Percentiles rank a stretch among this genome's conserved stretches.
These are phyloP conservation scores for Gaertneriomyces semiglobifer DNA, from an alignment of 192 early-diverging fungal genomes.

Conservation along the genomic window DNA sequence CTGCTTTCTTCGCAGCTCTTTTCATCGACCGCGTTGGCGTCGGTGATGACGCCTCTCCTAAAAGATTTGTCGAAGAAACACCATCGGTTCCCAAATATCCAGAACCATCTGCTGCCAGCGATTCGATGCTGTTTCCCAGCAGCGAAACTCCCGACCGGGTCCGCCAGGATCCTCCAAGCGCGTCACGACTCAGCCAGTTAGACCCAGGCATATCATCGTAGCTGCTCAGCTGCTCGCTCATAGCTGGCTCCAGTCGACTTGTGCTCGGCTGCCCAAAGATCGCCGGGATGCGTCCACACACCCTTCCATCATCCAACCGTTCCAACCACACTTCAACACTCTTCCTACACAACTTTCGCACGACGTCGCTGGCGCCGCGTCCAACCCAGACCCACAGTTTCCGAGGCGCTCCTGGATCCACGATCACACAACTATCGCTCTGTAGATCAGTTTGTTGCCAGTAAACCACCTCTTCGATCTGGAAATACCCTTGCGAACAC, in stretches of 20 bases:
- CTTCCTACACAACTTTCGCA: constrained; percentile 45
- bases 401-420: constrained; percentile 46
- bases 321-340: constrained; percentile 54
- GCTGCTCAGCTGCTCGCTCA: no score
- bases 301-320: constrained; percentile 40
- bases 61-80: not conserved
- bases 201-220: no score
- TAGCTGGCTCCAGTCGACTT: not conserved
- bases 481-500: constrained; percentile 44
- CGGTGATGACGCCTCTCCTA: not conserved
- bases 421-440: constrained; percentile 41
- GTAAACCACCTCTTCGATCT: constrained; percentile 37
- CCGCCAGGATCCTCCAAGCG: no score
- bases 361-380: constrained; percentile 43
- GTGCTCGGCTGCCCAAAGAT: constrained; percentile 11
- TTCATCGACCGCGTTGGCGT: not conserved
- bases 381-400: constrained; percentile 51
- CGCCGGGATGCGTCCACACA: not conserved
- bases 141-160: no score
- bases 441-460: constrained; percentile 44
- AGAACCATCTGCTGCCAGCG: not conserved
- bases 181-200: no score
- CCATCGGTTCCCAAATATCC: not conserved
- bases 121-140: not conserved
- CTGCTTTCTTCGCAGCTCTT: constrained; percentile 15